phyloP scores from a whole-genome alignment of 768 basidiomycete species.

The Amyloporia xantha region DNA sequence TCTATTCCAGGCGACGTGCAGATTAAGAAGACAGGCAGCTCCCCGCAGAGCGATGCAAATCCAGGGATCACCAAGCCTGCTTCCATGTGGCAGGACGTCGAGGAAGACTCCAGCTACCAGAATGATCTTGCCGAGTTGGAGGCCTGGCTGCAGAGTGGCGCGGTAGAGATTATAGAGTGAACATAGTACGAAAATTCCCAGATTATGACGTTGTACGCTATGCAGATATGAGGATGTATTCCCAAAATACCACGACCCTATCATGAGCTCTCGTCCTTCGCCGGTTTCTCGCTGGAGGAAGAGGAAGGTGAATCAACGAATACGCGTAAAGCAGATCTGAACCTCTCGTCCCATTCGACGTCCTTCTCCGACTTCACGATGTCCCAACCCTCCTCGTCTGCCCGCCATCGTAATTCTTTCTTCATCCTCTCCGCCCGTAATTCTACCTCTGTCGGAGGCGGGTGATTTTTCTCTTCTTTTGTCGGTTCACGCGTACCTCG shows the following conservation, averaged over 20 bases:
- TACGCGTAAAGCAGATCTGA: constrained; percentile 51
- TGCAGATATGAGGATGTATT: too few species aligned
- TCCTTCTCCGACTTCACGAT: constrained; percentile 57
- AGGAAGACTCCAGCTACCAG: background rate
- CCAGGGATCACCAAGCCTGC: background rate
- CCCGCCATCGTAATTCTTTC: constrained; percentile 84
- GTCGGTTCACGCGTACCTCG: constrained; percentile 76
- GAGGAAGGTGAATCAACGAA: constrained; percentile 42
- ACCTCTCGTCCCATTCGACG: constrained; percentile 75
- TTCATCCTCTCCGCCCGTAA: constrained; percentile 81
- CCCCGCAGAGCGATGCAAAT: background rate
- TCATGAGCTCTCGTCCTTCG: too few species aligned
- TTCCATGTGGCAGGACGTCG: background rate
- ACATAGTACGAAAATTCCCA: constrained; percentile 9
- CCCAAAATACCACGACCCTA: too few species aligned
- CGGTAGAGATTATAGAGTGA: constrained; percentile 41
- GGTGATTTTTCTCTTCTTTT: constrained; percentile 69
- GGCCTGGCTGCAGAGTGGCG: constrained; percentile 60
- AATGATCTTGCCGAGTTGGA: constrained; percentile 54
- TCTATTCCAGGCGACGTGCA: too few species aligned
- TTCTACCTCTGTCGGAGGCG: constrained; percentile 85
- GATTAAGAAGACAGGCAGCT: too few species aligned
- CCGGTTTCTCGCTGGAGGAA: too few species aligned
- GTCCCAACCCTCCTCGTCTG: constrained; percentile 73
- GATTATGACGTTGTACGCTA: too few species aligned